Conservation (phyloP, 2,329 filamentous ascomycete species). For the Cercospora nicotianae region DNA sequence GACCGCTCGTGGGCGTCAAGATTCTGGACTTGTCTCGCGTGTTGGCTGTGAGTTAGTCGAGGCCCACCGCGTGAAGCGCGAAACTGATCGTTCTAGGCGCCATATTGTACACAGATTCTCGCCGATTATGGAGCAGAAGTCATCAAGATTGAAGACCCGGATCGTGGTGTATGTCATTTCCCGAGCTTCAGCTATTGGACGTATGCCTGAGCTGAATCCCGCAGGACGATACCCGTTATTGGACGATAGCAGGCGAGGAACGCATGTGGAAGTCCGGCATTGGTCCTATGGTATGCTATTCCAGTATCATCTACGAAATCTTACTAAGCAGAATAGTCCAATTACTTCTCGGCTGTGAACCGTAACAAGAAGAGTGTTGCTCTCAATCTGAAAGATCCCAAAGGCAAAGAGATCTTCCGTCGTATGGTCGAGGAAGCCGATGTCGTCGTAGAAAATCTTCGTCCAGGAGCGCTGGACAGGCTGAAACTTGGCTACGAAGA, state of each 20-base stretch:
- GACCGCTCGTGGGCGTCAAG: conserved; percentile 24
- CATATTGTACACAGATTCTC: conserved; percentile 35
- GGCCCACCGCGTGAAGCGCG: not conserved
- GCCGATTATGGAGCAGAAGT: conserved; percentile 38
- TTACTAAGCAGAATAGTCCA: conserved; percentile 19
- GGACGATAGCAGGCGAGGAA: conserved; percentile 31
- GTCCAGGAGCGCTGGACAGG: conserved; percentile 46
- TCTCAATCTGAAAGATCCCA: conserved; percentile 43
- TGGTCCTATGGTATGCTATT: conserved; percentile 20
- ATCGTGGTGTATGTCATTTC: conserved; percentile 20
- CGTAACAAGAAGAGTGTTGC: conserved; percentile 48
- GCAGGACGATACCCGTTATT: conserved; percentile 33
- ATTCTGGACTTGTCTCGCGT: conserved; percentile 26
- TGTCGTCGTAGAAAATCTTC: conserved; percentile 48
- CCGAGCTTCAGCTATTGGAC: not conserved
- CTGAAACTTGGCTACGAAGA: conserved; percentile 45
- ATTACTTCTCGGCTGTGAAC: conserved; percentile 49
- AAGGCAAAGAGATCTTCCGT: conserved; percentile 39
- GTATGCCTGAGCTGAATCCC: conserved; percentile 1
- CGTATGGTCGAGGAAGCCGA: conserved; percentile 42
- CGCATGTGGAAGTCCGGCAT: conserved; percentile 30
- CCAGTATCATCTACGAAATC: not conserved
- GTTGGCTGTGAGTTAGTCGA: conserved; percentile 19
- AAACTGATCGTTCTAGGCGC: conserved; percentile 20
- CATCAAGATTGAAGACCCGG: conserved; percentile 36